phyloP scores from a whole-genome alignment of 2,329 filamentous ascomycete genomes.

The Pseudogymnoascus sp. region DNA sequence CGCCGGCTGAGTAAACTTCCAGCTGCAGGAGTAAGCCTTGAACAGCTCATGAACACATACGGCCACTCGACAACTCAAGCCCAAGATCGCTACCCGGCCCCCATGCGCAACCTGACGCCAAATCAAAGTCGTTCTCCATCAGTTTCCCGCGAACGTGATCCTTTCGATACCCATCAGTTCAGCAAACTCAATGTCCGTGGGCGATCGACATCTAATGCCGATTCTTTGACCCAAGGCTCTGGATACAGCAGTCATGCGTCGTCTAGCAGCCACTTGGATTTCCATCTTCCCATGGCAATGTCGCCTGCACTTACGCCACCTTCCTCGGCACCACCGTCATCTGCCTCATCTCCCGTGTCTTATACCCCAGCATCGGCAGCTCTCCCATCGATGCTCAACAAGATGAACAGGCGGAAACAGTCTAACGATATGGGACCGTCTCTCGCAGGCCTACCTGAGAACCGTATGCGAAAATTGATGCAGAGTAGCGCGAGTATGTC shows the following conservation, averaged over 20 bases:
- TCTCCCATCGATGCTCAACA: conserved; percentile 16
- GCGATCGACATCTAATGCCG: background rate
- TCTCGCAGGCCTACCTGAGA: conserved; percentile 3
- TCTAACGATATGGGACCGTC: background rate
- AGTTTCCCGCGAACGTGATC: background rate
- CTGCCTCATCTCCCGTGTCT: background rate
- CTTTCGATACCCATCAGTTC: conserved; percentile 7
- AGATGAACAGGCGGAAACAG: conserved; percentile 17
- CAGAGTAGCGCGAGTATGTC: background rate
- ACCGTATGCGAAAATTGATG: conserved; percentile 4
- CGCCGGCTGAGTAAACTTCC: conserved; percentile 37
- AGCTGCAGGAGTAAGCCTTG: conserved; percentile 13
- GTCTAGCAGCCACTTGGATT: conserved; percentile 2
- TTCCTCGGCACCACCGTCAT: background rate
- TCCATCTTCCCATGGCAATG: background rate
- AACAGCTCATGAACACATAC: conserved; percentile 18
- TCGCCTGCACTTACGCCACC: conserved; percentile 1
- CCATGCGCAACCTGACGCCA: background rate
- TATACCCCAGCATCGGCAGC: conserved; percentile 11
- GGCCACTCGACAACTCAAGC: background rate
- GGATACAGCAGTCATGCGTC: conserved; percentile 9
- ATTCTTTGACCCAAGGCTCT: background rate
- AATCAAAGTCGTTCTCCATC: background rate
- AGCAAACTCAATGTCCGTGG: conserved; percentile 11
- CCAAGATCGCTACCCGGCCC: background rate